Evolutionary conservation across 169 alveolate genomes (phyloP).

Genomic region (Cystoisospora suis): DNA sequence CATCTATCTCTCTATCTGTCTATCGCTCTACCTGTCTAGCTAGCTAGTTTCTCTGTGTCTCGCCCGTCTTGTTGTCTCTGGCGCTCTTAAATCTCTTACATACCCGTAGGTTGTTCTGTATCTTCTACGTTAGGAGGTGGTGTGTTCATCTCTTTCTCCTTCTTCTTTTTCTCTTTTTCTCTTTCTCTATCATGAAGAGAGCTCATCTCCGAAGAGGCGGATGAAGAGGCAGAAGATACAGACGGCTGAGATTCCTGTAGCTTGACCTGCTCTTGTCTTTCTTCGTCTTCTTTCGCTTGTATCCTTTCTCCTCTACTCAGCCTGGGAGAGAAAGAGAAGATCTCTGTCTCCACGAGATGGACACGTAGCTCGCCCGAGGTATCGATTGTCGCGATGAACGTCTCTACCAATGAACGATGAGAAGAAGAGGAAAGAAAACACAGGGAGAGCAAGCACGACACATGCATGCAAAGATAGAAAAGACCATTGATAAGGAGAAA

Average conservation of each 20-base stretch:
- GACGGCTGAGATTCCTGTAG: not conserved
- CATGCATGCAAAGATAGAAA: no score
- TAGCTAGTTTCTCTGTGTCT: no score
- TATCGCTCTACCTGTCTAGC: no score
- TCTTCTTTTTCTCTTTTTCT: not conserved
- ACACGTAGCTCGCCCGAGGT: slow-evolving; percentile 3
- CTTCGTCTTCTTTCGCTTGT: not conserved
- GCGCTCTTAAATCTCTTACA: not conserved
- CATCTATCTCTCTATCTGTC: no score
- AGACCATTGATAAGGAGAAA: no score
- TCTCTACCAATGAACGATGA: not conserved
- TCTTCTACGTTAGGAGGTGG: not conserved
- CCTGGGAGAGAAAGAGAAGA: not conserved
- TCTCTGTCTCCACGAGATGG: not conserved
- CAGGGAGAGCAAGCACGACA: no score
- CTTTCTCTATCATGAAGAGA: no score
- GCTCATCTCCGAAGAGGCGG: no score
- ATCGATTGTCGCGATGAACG: not conserved
- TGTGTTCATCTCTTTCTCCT: not conserved
- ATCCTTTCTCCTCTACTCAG: not conserved
- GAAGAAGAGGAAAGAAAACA: no score
- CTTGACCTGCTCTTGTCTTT: not conserved
- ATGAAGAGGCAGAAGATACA: no score
- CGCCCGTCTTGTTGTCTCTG: not conserved
- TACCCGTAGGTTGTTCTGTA: not conserved